These are phyloP conservation scores for Helminthosporium solani DNA, from an alignment of 2,329 filamentous ascomycete genomes.

Conservation along the genomic window DNA sequence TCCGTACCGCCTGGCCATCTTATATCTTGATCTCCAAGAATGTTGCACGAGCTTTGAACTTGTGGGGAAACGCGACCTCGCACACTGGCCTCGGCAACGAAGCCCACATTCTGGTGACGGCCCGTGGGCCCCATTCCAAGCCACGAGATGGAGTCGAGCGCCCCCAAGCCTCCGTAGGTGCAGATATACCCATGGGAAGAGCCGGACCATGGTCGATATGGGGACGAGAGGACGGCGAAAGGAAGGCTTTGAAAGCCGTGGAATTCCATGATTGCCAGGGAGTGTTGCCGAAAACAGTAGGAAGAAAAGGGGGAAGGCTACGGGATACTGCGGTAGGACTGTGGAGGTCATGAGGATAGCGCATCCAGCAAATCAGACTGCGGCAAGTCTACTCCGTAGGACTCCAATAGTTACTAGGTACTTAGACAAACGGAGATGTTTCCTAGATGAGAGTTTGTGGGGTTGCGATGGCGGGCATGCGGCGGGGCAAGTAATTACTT, in stretches of 20 bases:
- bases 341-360: neutral
- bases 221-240: no score
- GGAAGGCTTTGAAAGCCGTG: conserved; percentile 3
- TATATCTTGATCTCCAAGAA: conserved; percentile 1
- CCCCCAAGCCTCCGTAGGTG: conserved; percentile 17
- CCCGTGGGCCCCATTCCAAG: no score
- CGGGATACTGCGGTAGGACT: no score
- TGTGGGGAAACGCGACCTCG: conserved; percentile 6
- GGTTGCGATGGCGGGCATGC: neutral
- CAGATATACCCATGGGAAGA: conserved; percentile 19
- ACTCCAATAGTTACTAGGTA: no score
- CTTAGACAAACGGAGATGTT: neutral
- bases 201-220: neutral
- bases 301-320: no score
- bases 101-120: neutral
- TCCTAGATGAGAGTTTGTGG: neutral
- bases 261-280: conserved; percentile 10
- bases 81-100: conserved; percentile 16
- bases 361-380: neutral
- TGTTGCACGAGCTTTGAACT: conserved; percentile 20
- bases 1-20: conserved; percentile 2
- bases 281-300: conserved; percentile 1
- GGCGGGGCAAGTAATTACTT: no score
- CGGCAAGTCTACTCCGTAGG: no score
- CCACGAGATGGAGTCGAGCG: no score